Conservation (phyloP, 148 eudicot genomes). For the Oxyria digyna region DNA sequence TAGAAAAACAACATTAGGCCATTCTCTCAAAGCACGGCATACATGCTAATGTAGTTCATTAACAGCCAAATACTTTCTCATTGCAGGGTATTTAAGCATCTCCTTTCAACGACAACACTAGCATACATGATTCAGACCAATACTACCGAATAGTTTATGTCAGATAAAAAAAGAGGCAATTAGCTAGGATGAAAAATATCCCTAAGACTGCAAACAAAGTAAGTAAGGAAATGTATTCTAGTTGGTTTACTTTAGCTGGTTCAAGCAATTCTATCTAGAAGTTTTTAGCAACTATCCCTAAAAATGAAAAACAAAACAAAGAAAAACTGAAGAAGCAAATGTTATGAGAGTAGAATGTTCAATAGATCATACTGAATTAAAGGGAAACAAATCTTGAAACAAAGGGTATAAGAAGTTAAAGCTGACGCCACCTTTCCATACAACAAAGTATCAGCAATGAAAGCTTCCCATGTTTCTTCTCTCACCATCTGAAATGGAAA, state of each 20-base stretch:
- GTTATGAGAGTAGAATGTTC: not conserved
- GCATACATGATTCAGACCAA: not conserved
- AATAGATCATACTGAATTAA: not conserved
- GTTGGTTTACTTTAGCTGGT: not conserved
- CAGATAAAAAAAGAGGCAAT: not conserved
- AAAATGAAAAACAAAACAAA: not conserved
- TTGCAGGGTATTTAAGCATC: not conserved
- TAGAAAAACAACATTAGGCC: not conserved
- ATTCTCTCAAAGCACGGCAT: no score
- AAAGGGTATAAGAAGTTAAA: slow-evolving; percentile 1
- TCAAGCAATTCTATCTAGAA: not conserved
- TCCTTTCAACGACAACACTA: not conserved
- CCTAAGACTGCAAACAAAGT: slow-evolving; percentile 1
- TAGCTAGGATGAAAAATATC: not conserved
- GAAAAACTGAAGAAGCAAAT: not conserved
- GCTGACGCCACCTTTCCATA: slow-evolving; percentile 55
- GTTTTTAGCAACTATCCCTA: not conserved
- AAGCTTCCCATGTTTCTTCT: slow-evolving; percentile 81
- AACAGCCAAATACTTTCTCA: not conserved
- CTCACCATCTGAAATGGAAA: slow-evolving; percentile 46
- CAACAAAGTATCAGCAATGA: slow-evolving; percentile 54
- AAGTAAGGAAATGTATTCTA: not conserved
- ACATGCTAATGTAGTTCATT: not conserved
- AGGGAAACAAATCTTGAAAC: not conserved
- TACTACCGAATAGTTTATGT: not conserved